Percentiles rank a stretch among this genome's conserved stretches.
Evolutionary conservation across 768 basidiomycete genomes (phyloP).

Genomic region (Panellus pusillus): DNA sequence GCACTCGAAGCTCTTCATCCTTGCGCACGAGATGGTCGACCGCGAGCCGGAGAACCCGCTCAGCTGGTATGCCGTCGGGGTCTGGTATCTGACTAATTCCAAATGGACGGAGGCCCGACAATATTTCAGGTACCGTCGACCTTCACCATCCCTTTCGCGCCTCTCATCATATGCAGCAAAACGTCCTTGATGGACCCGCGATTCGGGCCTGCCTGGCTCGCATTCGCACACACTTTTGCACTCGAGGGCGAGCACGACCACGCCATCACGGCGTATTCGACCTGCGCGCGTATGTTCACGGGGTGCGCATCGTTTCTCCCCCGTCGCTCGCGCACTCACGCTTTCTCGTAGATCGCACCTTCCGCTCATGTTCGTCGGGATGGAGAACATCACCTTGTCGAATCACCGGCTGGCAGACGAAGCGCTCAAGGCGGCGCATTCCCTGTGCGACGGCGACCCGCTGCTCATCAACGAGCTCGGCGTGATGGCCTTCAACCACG

Average conservation of each 20-base stretch:
- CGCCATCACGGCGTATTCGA: constrained; percentile 97
- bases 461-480: constrained; percentile 90
- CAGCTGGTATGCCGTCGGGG: constrained; percentile 98
- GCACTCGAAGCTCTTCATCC: constrained; percentile 90
- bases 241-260: constrained; percentile 98
- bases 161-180: constrained; percentile 57
- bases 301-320: constrained; percentile 56
- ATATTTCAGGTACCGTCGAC: constrained; percentile 78
- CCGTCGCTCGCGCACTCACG: not conserved
- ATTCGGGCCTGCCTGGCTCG: constrained; percentile 96
- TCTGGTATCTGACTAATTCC: constrained; percentile 88
- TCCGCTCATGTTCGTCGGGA: constrained; percentile 93
- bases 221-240: constrained; percentile 97
- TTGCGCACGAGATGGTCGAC: constrained; percentile 95
- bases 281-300: constrained; percentile 91
- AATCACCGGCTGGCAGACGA: constrained; percentile 84
- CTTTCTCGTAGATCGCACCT: constrained; percentile 74
- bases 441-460: constrained; percentile 86
- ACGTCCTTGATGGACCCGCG: constrained; percentile 95
- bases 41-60: constrained; percentile 89
- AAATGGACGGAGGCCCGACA: constrained; percentile 92
- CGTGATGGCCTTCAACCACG: constrained; percentile 87
- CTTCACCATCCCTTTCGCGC: not conserved
- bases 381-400: constrained; percentile 94
- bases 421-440: constrained; percentile 77